Conservation (phyloP, 176 grass and related monocot species). For the Avena atlantica region DNA sequence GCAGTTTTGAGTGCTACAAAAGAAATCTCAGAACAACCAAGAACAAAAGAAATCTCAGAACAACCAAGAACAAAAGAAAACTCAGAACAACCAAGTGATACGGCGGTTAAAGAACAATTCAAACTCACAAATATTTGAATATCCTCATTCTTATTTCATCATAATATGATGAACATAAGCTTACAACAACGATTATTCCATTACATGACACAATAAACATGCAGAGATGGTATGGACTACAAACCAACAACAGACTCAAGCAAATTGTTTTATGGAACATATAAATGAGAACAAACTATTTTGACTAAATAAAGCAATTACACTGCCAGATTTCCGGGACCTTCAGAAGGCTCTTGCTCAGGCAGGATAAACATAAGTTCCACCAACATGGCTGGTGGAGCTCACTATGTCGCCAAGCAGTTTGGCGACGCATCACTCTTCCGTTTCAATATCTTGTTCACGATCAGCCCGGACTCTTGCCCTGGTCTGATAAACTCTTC, state of each 20-base stretch:
- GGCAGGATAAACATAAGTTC: constrained; percentile 19
- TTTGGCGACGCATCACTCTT: constrained; percentile 40
- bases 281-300: constrained; percentile 37
- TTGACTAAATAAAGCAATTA: constrained; percentile 17
- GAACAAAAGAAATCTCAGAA: neutral
- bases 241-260: constrained; percentile 14
- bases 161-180: constrained; percentile 40
- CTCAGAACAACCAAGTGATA: neutral
- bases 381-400: constrained; percentile 12
- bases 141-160: constrained; percentile 38
- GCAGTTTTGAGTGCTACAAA: neutral
- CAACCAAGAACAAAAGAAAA: neutral
- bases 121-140: constrained; percentile 2
- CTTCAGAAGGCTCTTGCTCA: constrained; percentile 10
- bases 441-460: constrained; percentile 17
- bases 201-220: constrained; percentile 42
- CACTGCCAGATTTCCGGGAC: constrained; percentile 23
- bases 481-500: constrained; percentile 53
- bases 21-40: too few species aligned
- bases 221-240: constrained; percentile 30
- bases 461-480: constrained; percentile 52
- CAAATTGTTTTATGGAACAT: constrained; percentile 39
- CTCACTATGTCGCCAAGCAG: constrained; percentile 37
- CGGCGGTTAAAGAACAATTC: neutral
- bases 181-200: constrained; percentile 9